phyloP scores from a whole-genome alignment of 176 grass and related monocot genomes.

The Oryza australiensis region DNA sequence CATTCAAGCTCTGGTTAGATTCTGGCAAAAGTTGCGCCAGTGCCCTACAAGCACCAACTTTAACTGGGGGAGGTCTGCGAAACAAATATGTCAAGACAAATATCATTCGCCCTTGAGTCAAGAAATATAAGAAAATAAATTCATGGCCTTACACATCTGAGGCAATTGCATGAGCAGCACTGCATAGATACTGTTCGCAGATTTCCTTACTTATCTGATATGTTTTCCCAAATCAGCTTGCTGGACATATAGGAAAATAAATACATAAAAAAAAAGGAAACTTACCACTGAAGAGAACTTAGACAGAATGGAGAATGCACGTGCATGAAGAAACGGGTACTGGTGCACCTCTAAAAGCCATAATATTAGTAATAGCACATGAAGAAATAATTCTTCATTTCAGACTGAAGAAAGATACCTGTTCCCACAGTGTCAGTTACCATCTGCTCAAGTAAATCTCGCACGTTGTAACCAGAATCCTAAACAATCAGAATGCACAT shows the following conservation, averaged over 20 bases:
- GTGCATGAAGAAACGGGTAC: slow-evolving; percentile 90
- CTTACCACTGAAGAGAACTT: slow-evolving; percentile 84
- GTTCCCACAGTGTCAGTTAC: slow-evolving; percentile 64
- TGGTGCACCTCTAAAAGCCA: slow-evolving; percentile 65
- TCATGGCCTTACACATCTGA: slow-evolving; percentile 77
- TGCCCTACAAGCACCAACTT: slow-evolving; percentile 93
- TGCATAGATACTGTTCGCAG: slow-evolving; percentile 68
- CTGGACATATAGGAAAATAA: slow-evolving; percentile 23
- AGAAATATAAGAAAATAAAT: slow-evolving; percentile 26
- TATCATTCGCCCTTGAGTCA: slow-evolving; percentile 32
- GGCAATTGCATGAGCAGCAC: slow-evolving; percentile 68
- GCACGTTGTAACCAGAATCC: slow-evolving; percentile 72
- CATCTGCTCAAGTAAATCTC: slow-evolving; percentile 83
- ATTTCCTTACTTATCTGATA: slow-evolving; percentile 73
- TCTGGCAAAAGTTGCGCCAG: slow-evolving; percentile 67
- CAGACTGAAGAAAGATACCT: slow-evolving; percentile 46
- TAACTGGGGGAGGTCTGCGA: slow-evolving; percentile 81
- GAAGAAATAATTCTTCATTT: not conserved
- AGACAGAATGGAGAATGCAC: slow-evolving; percentile 66
- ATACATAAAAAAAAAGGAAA: slow-evolving; percentile 5
- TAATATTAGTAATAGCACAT: slow-evolving; percentile 35
- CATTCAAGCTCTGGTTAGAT: slow-evolving; percentile 53
- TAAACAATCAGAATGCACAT: slow-evolving; percentile 38
- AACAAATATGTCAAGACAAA: slow-evolving; percentile 35
- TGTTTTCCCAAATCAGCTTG: slow-evolving; percentile 35